Percentiles rank a stretch among this genome's conserved stretches.
phyloP scores from a whole-genome alignment of 139 green algal species.

The Chlamydomonas sp. region DNA sequence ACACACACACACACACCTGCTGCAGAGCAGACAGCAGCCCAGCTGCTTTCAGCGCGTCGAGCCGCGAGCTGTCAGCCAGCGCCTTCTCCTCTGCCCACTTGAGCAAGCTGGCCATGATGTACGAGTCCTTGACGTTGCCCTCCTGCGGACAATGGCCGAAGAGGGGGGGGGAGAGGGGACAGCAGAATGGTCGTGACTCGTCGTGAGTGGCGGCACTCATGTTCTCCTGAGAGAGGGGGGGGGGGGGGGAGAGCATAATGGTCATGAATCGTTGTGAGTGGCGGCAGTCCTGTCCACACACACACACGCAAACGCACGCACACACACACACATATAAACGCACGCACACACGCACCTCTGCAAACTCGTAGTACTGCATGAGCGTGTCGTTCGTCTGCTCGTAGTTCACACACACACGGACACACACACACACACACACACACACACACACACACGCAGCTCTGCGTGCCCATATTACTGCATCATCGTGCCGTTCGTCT shows the following conservation, averaged over 20 bases:
- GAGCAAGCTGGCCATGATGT: conserved; percentile 35
- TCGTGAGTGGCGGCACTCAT: background rate
- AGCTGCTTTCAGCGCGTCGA: conserved; percentile 25
- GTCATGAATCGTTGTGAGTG: background rate
- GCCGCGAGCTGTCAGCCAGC: background rate
- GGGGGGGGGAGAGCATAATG: background rate
- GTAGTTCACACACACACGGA: background rate
- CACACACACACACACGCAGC: background rate
- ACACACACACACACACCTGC: conserved; percentile 18
- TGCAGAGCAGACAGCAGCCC: conserved; percentile 26
- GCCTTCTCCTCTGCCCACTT: conserved; percentile 19
- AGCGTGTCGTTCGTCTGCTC: conserved; percentile 40
- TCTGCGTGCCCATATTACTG: conserved; percentile 19
- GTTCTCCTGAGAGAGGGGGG: background rate
- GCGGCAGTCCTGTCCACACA: background rate
- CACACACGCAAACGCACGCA: background rate
- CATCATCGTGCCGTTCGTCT: conserved; percentile 50
- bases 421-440: background rate
- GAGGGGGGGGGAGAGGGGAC: background rate
- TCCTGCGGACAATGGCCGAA: conserved; percentile 11
- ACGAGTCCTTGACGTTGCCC: conserved; percentile 43
- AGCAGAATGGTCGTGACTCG: background rate
- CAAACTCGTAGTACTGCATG: conserved; percentile 25
- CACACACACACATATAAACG: too few species aligned
- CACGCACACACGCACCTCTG: conserved; percentile 4